Evolutionary conservation across 768 basidiomycete species (phyloP).

Genomic region (Lenzites betulinus): DNA sequence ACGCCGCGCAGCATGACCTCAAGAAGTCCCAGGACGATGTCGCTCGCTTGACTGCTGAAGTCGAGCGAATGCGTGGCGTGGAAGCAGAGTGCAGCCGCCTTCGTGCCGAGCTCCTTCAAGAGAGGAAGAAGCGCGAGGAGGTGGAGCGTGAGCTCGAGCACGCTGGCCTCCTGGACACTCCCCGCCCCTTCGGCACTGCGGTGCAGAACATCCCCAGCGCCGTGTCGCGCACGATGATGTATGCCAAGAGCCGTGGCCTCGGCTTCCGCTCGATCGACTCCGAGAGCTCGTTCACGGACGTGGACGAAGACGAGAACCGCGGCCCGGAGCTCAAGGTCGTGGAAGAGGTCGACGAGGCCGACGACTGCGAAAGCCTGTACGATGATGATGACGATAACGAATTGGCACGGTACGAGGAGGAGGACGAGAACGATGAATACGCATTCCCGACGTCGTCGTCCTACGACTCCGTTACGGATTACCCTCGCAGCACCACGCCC

Average conservation of each 20-base stretch:
- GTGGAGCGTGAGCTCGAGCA: constrained; percentile 57
- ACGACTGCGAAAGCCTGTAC: constrained; percentile 31
- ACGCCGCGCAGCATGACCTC: constrained; percentile 28
- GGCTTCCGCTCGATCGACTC: constrained; percentile 66
- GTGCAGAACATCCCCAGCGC: constrained; percentile 20
- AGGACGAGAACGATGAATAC: constrained; percentile 65
- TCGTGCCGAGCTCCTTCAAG: constrained; percentile 22
- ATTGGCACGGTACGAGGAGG: constrained; percentile 70
- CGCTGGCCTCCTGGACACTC: constrained; percentile 45
- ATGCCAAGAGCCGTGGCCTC: constrained; percentile 45
- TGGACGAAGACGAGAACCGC: constrained; percentile 53
- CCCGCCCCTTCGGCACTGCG: constrained; percentile 35
- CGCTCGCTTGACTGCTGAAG: constrained; percentile 35
- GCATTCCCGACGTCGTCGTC: constrained; percentile 39
- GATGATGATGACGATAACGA: constrained; percentile 57
- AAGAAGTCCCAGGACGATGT: constrained; percentile 40
- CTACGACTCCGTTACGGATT: constrained; percentile 30
- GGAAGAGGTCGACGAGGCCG: constrained; percentile 52
- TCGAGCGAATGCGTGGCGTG: constrained; percentile 30
- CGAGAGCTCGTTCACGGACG: constrained; percentile 63
- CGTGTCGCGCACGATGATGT: constrained; percentile 29
- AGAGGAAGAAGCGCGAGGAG: constrained; percentile 39
- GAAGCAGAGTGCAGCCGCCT: constrained; percentile 41
- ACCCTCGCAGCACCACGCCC: constrained; percentile 33
- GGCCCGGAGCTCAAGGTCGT: constrained; percentile 50